Base-by-base conservation (phyloP, 306 rosid species). In the Ormosia semicastrata region DNA sequence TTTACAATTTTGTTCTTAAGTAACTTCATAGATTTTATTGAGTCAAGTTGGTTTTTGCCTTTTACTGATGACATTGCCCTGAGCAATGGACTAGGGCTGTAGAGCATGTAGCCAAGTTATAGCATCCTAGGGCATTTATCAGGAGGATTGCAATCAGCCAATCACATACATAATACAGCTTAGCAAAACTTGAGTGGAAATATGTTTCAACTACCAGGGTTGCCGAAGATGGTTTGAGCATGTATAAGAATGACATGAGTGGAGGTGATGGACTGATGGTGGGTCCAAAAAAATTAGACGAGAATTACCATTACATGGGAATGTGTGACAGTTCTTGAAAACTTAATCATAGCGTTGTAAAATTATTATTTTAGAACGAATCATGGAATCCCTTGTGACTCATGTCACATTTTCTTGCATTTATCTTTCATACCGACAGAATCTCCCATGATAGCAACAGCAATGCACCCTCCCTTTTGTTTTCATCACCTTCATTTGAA, bases 11-110 rank as follows among this genome's bases (percentile, higher is more conserved):
- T 29, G 39, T 17, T 18, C 36, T 40, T 41, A 6, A 18, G 12
- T 46, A 73, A 58, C 59, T 39, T 54, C 8, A 39, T 12, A 18
- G 67, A 74, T 57, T 47, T 32, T 59, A 46, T 53, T 11, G 9
- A 30, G 34, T 17, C 39, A 46, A 24, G 53, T 63, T 70, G 40
- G 32, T 46, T 29, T 54, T 71, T 64, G 32, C 43, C 33, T 73
- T 66, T 39, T 78, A 75, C 37, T 37, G 58, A 66, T 50, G 76
- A 58, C 67, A 73, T 47, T 73, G 17, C 54, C 73, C 58, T 46
- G 30, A 84, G 34, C 18, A 40, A 53, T 41, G 32, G 36, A 4
- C 39, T 71, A 39, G 68, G 62, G 14, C 32, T 54, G 56, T 65
- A 50, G 60, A 58, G 12, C 44, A 53, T 63, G n/a, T 54, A 44